phyloP scores from a whole-genome alignment of 2,329 filamentous ascomycete genomes.

The Catunica adiposa region DNA sequence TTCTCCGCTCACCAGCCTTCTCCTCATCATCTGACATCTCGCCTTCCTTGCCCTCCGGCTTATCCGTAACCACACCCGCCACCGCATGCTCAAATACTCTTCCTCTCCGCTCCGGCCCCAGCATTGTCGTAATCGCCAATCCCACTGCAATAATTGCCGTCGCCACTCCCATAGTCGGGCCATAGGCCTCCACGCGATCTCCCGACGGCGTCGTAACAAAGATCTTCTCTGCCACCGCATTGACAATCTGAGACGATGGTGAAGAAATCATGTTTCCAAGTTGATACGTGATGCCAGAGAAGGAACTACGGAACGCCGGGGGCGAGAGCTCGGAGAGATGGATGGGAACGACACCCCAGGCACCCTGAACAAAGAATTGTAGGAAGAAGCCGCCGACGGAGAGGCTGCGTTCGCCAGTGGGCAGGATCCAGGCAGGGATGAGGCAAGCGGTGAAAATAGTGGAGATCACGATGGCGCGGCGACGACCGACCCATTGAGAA shows the following conservation, averaged over 20 bases:
- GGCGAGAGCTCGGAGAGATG: constrained; percentile 65
- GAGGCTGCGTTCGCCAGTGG: constrained; percentile 39
- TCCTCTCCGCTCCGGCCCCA: constrained; percentile 61
- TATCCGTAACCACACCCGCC: constrained; percentile 19
- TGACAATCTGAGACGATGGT: constrained; percentile 60
- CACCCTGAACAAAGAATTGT: constrained; percentile 63
- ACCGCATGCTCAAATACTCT: constrained; percentile 47
- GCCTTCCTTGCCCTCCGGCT: constrained; percentile 15
- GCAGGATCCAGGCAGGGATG: constrained; percentile 57
- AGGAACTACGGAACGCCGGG: constrained; percentile 55
- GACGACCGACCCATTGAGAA: constrained; percentile 59
- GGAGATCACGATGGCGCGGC: constrained; percentile 47
- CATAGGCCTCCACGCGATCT: constrained; percentile 49
- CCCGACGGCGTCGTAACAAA: constrained; percentile 39
- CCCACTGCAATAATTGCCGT: constrained; percentile 61
- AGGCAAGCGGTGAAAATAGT: constrained; percentile 42
- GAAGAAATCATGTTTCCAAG: constrained; percentile 58
- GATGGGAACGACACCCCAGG: constrained; percentile 62
- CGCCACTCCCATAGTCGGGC: constrained; percentile 57
- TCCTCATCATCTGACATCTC: constrained; percentile 11
- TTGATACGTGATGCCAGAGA: constrained; percentile 60
- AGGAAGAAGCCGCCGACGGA: constrained; percentile 57
- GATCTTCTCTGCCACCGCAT: constrained; percentile 50
- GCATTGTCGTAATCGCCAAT: constrained; percentile 48
- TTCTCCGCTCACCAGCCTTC: constrained; percentile 2